These are phyloP conservation scores for Graphilbum ipis-grandicollis DNA, from an alignment of 2,329 filamentous ascomycete genomes.

Conservation along the genomic window DNA sequence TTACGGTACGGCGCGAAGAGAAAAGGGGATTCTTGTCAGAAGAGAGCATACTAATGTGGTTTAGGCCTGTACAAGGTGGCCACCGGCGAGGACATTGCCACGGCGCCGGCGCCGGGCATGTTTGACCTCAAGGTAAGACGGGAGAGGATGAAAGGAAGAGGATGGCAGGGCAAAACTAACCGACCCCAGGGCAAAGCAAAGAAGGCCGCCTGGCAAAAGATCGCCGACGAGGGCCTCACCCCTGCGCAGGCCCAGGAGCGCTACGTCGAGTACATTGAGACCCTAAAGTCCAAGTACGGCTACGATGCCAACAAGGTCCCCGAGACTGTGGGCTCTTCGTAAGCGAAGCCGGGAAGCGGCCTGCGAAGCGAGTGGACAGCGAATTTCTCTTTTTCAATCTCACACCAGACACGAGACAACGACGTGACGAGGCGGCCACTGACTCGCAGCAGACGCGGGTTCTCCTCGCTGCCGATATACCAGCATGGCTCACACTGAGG, in stretches of 20 bases:
- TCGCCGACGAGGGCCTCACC: conserved; percentile 45
- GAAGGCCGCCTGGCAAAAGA: conserved; percentile 58
- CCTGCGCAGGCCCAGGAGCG: conserved; percentile 52
- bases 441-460: too few relatives aligned
- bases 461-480: too few relatives aligned
- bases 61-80: conserved; percentile 39
- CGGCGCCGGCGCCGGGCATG: conserved; percentile 43
- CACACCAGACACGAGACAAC: too few relatives aligned
- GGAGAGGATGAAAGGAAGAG: neutral
- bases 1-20: conserved; percentile 27
- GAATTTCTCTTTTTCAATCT: too few relatives aligned
- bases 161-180: neutral
- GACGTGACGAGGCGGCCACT: too few relatives aligned
- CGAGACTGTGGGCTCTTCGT: conserved; percentile 29
- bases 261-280: conserved; percentile 59
- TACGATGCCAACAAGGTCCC: conserved; percentile 47
- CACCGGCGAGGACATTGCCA: conserved; percentile 36
- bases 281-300: conserved; percentile 52
- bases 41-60: neutral
- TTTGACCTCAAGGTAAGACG: conserved; percentile 48
- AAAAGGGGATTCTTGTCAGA: neutral
- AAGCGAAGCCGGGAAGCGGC: too few relatives aligned
- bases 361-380: too few relatives aligned
- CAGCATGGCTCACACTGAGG: too few relatives aligned
- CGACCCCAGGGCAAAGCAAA: conserved; percentile 55